Evolutionary conservation across 164 flowering plant species (phyloP), one percentile per base, ranked within the genome.

Genomic region (Protea cynaroides): DNA sequence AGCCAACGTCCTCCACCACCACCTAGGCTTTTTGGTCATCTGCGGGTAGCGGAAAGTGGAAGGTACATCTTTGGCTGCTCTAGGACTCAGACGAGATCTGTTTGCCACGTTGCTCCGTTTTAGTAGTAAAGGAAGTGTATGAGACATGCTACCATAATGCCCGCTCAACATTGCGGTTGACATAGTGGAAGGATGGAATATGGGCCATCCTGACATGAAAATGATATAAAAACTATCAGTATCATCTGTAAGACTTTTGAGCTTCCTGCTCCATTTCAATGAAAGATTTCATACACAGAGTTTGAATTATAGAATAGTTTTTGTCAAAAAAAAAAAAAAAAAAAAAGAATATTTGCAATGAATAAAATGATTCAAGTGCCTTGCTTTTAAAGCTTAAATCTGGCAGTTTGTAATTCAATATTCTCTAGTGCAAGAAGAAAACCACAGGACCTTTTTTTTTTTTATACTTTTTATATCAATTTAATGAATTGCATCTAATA

Each of bases 1-100:
- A 43, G 98, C 89, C 36, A 93, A 65, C 25, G 82, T 73, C 74
- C 98, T 86, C 98, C 98, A 93, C 83, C 83, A 93, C 94, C 94
- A 93, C 66, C 64, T 73, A 11, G 97, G 97, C 71, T 85, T 89
- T 64, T 78, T 79, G 9, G 83, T 86, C 97, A 90, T 93, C 25
- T 88, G 74, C 40, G 96, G 93, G 65, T 44, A 88, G 19, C 86
- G 80, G 53, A 64, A 88, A 68, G 86, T 75, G 53, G 24, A 69
- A 4, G 89, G 87, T 13, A 83, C 84, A 74, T 86, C 94, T 74
- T 84, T 87, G 25, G 92, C 76, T 72, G 97, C 92, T 71, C 72
- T 71, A 19, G 87, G 83, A 0, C 71, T 18, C 58, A 63, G 58
- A 25, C 43, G n/a, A 25, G 59, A 64, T 24, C 64, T 65, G 25